Base-by-base conservation (phyloP, 2,329 filamentous ascomycete genomes). In the Elsinoe fawcettii region DNA sequence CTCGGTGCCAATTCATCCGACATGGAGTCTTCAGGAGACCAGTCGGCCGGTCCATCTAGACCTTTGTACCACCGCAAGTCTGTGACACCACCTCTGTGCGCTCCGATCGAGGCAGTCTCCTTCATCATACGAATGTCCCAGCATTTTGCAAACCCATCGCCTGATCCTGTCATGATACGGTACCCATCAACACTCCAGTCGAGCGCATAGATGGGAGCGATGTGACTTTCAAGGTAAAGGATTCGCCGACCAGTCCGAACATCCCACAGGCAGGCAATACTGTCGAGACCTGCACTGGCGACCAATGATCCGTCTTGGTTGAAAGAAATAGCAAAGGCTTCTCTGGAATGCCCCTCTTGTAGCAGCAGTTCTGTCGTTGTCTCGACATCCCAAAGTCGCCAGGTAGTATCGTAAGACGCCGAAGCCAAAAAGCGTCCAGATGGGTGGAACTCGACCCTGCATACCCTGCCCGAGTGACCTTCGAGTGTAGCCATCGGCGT, bases 61-160 rank as follows among this genome's bases (percentile, higher is more conserved):
- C 93, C 92, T 71, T 93, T 95, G 75, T 87, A 97, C 90, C 93
- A 97, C 61, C 90, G 80, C 61, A 99, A 74, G 70, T 99, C 93
- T 1, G 90, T 93, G 6, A 99, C 91, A 32, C 93, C 87, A 62
- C 90, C 92, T 51, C 83, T 86, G 70, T 99, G 93, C 5, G 93
- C 92, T 51, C 92, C 93, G 47, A 99, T 87, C 16, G 87, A 88
- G 11, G 89, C 92, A 0, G 83, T 86, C 61, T 85, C 85, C 64
- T 87, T 82, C 51, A 97, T 91, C 66, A 93, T 92, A 46, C 93
- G 84, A 55, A 99, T 80, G 68, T 99, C 93, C 93, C 93, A 99
- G 73, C 92, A 96, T 72, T 96, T 97, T 66, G 96, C 85, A 82
- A 93, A 97, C 16, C 92, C 92, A 68, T 99, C 93, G 1, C 86